These are phyloP conservation scores for Globisporangium spinosum DNA, from an alignment of 352 stramenopile species.

Conservation along the genomic window DNA sequence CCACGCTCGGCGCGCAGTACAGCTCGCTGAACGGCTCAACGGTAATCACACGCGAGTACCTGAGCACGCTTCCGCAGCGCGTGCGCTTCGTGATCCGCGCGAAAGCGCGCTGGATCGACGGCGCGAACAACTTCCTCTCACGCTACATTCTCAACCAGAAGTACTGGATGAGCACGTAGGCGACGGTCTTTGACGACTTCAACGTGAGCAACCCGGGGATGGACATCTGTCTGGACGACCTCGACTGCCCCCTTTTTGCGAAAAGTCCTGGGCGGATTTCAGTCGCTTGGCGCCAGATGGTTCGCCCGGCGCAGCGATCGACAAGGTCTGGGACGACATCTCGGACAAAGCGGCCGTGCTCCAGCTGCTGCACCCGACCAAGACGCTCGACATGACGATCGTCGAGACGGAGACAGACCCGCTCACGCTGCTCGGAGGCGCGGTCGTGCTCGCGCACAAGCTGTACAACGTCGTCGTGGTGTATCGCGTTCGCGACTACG, in stretches of 20 bases:
- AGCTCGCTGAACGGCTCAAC: slow-evolving; percentile 18
- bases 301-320: slow-evolving; percentile 16
- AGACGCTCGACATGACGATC: slow-evolving; percentile 45
- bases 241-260: slow-evolving; percentile 49
- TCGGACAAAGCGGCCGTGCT: slow-evolving; percentile 27
- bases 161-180: slow-evolving; percentile 57
- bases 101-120: slow-evolving; percentile 48
- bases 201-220: slow-evolving; percentile 25
- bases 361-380: slow-evolving; percentile 23
- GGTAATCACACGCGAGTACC: slow-evolving; percentile 34
- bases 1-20: slow-evolving; percentile 18
- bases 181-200: slow-evolving; percentile 40
- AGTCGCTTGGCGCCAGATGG: slow-evolving; percentile 15
- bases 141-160: slow-evolving; percentile 52
- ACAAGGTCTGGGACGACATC: slow-evolving; percentile 41
- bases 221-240: slow-evolving; percentile 48
- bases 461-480: slow-evolving; percentile 49
- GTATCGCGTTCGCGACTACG: slow-evolving; percentile 38
- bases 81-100: slow-evolving; percentile 43
- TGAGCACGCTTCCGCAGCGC: slow-evolving; percentile 42
- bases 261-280: slow-evolving; percentile 51
- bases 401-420: slow-evolving; percentile 49
- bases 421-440: slow-evolving; percentile 40
- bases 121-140: slow-evolving; percentile 44
- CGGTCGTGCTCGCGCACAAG: slow-evolving; percentile 49